phyloP scores from a whole-genome alignment of 176 grass and related monocot species.

The Echinochloa phyllopogon region DNA sequence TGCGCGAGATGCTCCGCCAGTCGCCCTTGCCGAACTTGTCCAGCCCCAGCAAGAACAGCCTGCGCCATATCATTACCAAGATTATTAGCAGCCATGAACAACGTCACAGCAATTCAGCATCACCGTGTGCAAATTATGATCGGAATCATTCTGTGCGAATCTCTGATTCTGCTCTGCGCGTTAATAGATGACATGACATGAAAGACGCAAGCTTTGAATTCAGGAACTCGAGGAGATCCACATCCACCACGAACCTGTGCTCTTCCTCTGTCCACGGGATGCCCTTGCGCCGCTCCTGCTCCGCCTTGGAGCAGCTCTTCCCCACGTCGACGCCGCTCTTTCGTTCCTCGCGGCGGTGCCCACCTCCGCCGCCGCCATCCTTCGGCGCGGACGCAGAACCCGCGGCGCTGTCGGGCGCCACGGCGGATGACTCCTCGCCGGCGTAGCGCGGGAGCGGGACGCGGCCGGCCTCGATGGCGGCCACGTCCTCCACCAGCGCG shows the following conservation, averaged over 20 bases:
- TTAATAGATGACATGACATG: background rate
- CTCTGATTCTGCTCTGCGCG: background rate
- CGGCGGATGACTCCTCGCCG: constrained; percentile 55
- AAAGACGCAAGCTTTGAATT: constrained; percentile 14
- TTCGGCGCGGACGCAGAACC: background rate
- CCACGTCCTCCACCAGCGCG: constrained; percentile 80
- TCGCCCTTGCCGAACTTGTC: constrained; percentile 98
- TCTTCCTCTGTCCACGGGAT: constrained; percentile 99
- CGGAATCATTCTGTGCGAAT: background rate
- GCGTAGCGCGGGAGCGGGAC: constrained; percentile 69
- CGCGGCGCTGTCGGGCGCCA: constrained; percentile 2
- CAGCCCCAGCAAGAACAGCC: constrained; percentile 86
- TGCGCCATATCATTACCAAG: background rate
- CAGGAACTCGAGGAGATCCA: background rate
- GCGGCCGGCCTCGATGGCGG: constrained; percentile 78
- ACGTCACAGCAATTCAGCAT: background rate
- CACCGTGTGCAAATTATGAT: background rate
- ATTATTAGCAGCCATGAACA: background rate
- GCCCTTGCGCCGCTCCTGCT: constrained; percentile 95
- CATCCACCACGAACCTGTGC: constrained; percentile 61
- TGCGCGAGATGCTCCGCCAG: constrained; percentile 98
- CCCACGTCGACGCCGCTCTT: constrained; percentile 48
- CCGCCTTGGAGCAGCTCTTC: constrained; percentile 81
- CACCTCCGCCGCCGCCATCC: constrained; percentile 25
- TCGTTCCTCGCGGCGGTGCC: constrained; percentile 54